These are phyloP conservation scores for Ulmus americana DNA, from an alignment of 331 rosid genomes.

Conservation along the genomic window DNA sequence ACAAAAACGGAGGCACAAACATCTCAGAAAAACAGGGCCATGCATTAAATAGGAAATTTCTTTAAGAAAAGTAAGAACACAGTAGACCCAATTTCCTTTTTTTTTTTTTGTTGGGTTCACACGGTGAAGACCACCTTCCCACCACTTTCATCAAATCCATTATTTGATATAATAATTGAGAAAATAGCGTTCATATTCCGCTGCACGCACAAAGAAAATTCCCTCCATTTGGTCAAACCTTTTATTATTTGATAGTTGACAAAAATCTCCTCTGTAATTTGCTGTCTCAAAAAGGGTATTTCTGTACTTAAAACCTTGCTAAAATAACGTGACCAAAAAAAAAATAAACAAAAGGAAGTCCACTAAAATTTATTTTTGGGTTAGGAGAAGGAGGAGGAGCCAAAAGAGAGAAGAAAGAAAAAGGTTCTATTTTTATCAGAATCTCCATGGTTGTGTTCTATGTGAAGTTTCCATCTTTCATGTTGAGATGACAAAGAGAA, in stretches of 20 bases:
- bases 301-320: background rate
- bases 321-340: background rate
- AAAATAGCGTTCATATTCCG: background rate
- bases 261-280: conserved; percentile 12
- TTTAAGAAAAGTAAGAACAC: background rate
- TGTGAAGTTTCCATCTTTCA: background rate
- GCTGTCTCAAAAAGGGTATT: background rate
- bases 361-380: conserved; percentile 4
- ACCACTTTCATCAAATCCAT: background rate
- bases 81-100: background rate
- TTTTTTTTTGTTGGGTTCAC: background rate
- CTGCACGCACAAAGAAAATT: conserved; percentile 8
- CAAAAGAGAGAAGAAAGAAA: background rate
- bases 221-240: conserved; percentile 18
- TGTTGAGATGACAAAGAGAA: background rate
- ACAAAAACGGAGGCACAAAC: background rate
- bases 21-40: background rate
- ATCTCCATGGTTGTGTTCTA: background rate
- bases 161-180: background rate
- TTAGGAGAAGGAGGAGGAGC: background rate
- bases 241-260: conserved; percentile 7
- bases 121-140: background rate
- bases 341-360: background rate
- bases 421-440: background rate
- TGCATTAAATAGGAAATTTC: background rate